phyloP scores from a whole-genome alignment of 805 yeast genomes.

The Alloascoidea hylecoeti region DNA sequence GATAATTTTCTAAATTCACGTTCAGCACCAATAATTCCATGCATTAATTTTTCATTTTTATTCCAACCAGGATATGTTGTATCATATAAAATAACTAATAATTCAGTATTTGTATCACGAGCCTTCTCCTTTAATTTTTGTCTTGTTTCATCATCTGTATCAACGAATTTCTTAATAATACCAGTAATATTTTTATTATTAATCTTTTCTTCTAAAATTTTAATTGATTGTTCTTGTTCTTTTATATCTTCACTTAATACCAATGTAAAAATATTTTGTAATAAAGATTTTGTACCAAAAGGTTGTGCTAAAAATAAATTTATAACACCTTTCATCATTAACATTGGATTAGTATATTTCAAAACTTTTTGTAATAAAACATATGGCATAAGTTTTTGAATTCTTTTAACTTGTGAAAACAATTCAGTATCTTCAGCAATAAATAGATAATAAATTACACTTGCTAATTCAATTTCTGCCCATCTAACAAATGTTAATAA shows the following conservation, averaged over 20 bases:
- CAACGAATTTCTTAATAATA: constrained; percentile 17
- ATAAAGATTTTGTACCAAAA: constrained; percentile 47
- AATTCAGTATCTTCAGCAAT: constrained; percentile 74
- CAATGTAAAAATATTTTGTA: constrained; percentile 64
- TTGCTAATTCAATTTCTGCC: constrained; percentile 72
- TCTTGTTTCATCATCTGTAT: constrained; percentile 15
- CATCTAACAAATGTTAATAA: constrained; percentile 63
- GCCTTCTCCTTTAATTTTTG: constrained; percentile 18
- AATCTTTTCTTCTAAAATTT: constrained; percentile 27
- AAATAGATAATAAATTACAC: constrained; percentile 69
- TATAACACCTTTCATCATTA: constrained; percentile 63
- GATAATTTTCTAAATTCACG: constrained; percentile 20
- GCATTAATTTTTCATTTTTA: constrained; percentile 5
- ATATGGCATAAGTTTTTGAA: constrained; percentile 77
- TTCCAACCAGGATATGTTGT: constrained; percentile 5
- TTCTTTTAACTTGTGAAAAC: constrained; percentile 50
- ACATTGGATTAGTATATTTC: constrained; percentile 76
- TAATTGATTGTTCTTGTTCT: constrained; percentile 40
- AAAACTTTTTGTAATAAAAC: constrained; percentile 60
- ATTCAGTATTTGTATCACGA: constrained; percentile 11
- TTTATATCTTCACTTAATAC: constrained; percentile 63
- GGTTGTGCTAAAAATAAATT: constrained; percentile 78
- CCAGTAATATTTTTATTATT: constrained; percentile 10
- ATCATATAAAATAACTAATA: constrained; percentile 12
- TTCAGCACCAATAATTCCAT: constrained; percentile 16